Conservation (phyloP, 2,329 filamentous ascomycete species). For the Fusarium avenaceum region DNA sequence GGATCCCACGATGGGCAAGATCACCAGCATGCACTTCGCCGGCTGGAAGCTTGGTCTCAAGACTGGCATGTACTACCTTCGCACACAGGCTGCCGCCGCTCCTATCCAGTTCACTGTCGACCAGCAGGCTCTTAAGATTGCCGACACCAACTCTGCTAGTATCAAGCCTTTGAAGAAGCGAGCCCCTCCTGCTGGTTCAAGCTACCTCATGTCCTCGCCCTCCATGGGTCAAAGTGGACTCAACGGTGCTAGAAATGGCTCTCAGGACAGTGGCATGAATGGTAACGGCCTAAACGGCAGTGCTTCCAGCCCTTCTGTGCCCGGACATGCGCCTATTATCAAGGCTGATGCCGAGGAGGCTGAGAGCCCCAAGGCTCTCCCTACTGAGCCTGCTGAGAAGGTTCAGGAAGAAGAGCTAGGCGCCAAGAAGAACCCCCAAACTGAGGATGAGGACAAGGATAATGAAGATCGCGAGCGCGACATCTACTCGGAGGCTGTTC, state of each 20-base stretch:
- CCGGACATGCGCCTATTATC: slow-evolving; percentile 75
- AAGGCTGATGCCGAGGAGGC: slow-evolving; percentile 83
- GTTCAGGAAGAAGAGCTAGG: slow-evolving; percentile 74
- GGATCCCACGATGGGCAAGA: slow-evolving; percentile 99
- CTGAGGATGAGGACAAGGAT: slow-evolving; percentile 79
- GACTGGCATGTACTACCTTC: slow-evolving; percentile 99
- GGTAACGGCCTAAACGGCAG: slow-evolving; percentile 70
- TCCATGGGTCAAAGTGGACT: slow-evolving; percentile 77
- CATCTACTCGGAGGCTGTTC: slow-evolving; percentile 93
- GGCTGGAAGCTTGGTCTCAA: slow-evolving; percentile 99
- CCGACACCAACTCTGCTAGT: slow-evolving; percentile 82
- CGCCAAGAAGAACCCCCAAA: slow-evolving; percentile 67
- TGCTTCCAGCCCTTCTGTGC: slow-evolving; percentile 77
- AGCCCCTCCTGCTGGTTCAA: slow-evolving; percentile 64
- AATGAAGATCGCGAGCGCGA: slow-evolving; percentile 85
- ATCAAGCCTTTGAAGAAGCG: slow-evolving; percentile 78
- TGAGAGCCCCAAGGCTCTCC: slow-evolving; percentile 82
- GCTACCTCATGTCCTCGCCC: slow-evolving; percentile 65
- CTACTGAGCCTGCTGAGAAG: slow-evolving; percentile 76
- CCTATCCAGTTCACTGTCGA: slow-evolving; percentile 99
- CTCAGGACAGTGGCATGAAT: slow-evolving; percentile 60
- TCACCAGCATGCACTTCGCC: slow-evolving; percentile 99
- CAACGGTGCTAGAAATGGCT: slow-evolving; percentile 65
- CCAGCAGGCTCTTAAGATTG: slow-evolving; percentile 91
- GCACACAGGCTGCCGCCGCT: slow-evolving; percentile 95